Evolutionary conservation across 495 filamentous ascomycete genomes (phyloP), one percentile per base, ranked within the genome.

Genomic region (Xylaria telfairii): DNA sequence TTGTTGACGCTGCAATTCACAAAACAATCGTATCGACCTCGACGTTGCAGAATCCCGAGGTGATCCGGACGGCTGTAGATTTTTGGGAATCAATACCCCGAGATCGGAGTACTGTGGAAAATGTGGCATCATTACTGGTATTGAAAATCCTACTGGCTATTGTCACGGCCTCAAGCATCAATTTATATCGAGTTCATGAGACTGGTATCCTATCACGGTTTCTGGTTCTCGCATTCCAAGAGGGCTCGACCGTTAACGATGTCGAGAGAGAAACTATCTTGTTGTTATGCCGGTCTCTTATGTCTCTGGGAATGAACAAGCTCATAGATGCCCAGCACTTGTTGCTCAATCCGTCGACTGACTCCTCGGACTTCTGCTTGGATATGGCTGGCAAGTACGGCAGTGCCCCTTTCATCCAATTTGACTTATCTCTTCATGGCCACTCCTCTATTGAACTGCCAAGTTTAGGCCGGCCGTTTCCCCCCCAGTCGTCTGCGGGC

Each of bases 401-500:
- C 68, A 86, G 87, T 24, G 93, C 96, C 39, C 87, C 95, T 4
- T 93, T 92, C 74, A 91, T 99, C 75, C 93, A 98, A 75, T 98
- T 99, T 80, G 96, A 99, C 82, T 84, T 98, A 61, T 96, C 93
- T 4, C 81, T 92, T 28, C 85, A 96, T 81, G 96, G 96, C 7
- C 96, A 90, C 80, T 90, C 92, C 15, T 97, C 96, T 0, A 87
- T 98, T 74, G 96, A 98, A 75, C 85, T 98, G 32, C 89, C 93
- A 21, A 93, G 89, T 15, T 81, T 98, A 54, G 93, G 92, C 13
- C 89, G 92, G 32, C 81, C 90, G 19, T 99, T 99, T 74, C 96
- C 96, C 8, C 83, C 86, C 41, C 86, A 88, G 21, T 89, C 91
- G 19, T 88, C 89, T 30, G 80, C 85, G 46, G 96, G 96, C 19